Base-by-base conservation (phyloP, 345 rosid species). In the Eucalyptus virginea region DNA sequence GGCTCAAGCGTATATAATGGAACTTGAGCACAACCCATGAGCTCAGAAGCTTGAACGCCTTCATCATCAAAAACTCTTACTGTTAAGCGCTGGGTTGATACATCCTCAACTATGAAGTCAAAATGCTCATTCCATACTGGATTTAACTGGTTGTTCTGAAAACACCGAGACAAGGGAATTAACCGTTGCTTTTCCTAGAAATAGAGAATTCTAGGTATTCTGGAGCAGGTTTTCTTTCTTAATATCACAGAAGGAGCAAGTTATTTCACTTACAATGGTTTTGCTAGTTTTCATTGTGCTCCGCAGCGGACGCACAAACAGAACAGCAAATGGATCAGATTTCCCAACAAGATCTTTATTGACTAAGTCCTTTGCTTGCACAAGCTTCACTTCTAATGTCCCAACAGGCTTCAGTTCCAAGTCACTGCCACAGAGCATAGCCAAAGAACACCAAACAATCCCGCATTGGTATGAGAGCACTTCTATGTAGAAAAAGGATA, bases 51-150 rank as follows among this genome's bases (percentile, higher is more conserved):
- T 85, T 93, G 96, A 90, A 97, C 90, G 77, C 99, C 99, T 93
- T 98, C 99, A n/a, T 98, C 96, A 23, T 98, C 99, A 44, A 90
- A 96, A 32, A 97, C 92, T 94, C 94, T 95, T 87, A 98, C 85
- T 11, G 97, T 96, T 94, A 97, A 91, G 93, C 89, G 94, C 92
- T 98, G 99, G 87, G 98, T 97, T 19, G 95, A 91, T 62, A 91
- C 90, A 89, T 98, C 99, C 90, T 97, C 99, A 58, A 98, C 96
- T 11, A 91, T 69, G 91, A 97, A 97, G 92, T 96, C 98, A 86
- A 93, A 97, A 86, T 97, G 97, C 91, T 98, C 99, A 88, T 98
- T 97, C 99, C 99, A 98, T 19, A 98, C 91, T 14, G 99, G 99
- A 90, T 95, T 96, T 92, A 98, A 88, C 86, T 96, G 92, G 89